Conservation (phyloP, 345 rosid genomes). For the Rhizophora apiculata region DNA sequence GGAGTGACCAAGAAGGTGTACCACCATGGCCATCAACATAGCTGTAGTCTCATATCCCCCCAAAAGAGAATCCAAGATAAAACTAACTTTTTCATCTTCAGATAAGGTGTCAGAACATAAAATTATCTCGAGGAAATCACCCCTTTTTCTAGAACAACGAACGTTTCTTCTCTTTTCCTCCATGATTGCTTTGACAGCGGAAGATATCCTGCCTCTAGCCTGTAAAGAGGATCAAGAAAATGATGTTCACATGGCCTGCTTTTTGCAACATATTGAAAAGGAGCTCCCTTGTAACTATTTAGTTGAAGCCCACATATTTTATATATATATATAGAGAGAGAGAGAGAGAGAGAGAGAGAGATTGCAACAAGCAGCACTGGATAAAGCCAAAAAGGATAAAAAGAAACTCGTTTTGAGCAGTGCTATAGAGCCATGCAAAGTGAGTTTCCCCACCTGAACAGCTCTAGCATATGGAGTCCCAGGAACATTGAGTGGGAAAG, state of each 20-base stretch:
- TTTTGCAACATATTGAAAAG: constrained; percentile 18
- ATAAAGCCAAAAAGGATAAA: too few species aligned
- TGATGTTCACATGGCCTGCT: constrained; percentile 34
- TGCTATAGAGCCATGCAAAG: too few species aligned
- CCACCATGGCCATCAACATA: constrained; percentile 40
- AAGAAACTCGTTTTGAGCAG: too few species aligned
- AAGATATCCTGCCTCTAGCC: constrained; percentile 54
- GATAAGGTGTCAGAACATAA: constrained; percentile 44
- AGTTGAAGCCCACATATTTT: constrained; percentile 1
- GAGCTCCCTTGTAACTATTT: neutral
- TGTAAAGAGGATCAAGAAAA: constrained; percentile 40
- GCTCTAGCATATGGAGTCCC: constrained; percentile 65
- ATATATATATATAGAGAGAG: too few species aligned
- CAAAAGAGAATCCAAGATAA: constrained; percentile 50
- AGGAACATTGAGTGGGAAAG: constrained; percentile 51
- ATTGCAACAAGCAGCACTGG: too few species aligned
- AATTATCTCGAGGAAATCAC: constrained; percentile 45
- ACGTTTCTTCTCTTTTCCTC: constrained; percentile 33
- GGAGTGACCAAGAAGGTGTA: constrained; percentile 41
- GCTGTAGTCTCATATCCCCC: constrained; percentile 68
- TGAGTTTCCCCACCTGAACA: constrained; percentile 36
- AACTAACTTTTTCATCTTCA: constrained; percentile 58
- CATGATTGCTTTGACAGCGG: constrained; percentile 49
- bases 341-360: too few species aligned
- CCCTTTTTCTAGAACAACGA: constrained; percentile 8